phyloP scores from a whole-genome alignment of 257 asterid species.

The Handroanthus guayacan region DNA sequence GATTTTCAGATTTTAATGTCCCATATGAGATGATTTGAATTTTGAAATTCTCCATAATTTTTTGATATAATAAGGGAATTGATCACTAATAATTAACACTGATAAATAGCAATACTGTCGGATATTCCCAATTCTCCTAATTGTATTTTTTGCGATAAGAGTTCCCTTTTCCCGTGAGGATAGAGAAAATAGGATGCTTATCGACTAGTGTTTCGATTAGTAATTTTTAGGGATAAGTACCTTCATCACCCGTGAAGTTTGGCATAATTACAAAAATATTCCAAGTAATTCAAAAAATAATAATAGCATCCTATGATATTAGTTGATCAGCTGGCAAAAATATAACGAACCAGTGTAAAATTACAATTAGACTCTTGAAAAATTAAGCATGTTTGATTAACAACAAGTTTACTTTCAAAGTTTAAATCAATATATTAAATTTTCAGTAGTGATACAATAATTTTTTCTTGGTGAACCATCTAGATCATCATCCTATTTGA shows the following conservation, averaged over 20 bases:
- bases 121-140: constrained; percentile 27
- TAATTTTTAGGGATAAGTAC: not conserved
- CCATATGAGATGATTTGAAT: constrained; percentile 24
- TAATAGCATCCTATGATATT: no score
- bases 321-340: no score
- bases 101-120: not conserved
- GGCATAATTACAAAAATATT: no score
- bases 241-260: no score
- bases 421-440: no score
- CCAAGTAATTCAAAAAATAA: no score
- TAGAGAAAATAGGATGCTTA: not conserved
- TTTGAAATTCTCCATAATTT: constrained; percentile 5
- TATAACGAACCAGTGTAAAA: no score
- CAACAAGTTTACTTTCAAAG: no score
- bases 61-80: not conserved
- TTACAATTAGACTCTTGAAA: no score
- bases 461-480: no score
- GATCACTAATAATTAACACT: not conserved
- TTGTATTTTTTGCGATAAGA: not conserved
- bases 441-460: no score
- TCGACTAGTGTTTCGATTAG: constrained; percentile 29
- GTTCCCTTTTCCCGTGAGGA: not conserved
- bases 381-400: no score
- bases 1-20: not conserved
- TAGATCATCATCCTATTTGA: not conserved